Evolutionary conservation across 2,329 filamentous ascomycete genomes (phyloP).

Genomic region (Fusarium subtropicale): DNA sequence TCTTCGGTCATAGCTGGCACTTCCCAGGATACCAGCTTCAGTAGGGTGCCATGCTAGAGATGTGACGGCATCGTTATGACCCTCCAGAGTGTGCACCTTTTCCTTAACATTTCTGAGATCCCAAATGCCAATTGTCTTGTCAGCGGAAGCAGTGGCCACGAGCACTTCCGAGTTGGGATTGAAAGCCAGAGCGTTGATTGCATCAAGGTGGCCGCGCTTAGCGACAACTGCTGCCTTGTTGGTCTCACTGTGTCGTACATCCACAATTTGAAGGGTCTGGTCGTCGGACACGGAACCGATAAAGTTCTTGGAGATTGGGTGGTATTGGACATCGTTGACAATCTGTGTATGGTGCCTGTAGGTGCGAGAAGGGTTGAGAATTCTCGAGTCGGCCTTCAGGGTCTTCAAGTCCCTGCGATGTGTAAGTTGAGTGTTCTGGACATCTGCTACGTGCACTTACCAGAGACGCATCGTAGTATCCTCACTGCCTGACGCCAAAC

Average conservation of each 20-base stretch:
- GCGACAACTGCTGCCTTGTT: conserved; percentile 76
- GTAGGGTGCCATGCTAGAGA: conserved; percentile 95
- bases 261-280: conserved; percentile 90
- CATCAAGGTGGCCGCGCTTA: conserved; percentile 83
- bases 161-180: conserved; percentile 92
- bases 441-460: conserved; percentile 60
- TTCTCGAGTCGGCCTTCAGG: conserved; percentile 75
- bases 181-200: conserved; percentile 96
- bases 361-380: conserved; percentile 75
- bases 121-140: conserved; percentile 96
- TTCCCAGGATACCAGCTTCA: conserved; percentile 88
- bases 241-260: conserved; percentile 77
- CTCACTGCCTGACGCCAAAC: conserved; percentile 89
- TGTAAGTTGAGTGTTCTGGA: conserved; percentile 31
- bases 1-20: conserved; percentile 90
- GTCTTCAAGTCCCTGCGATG: conserved; percentile 78
- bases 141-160: conserved; percentile 91
- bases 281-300: conserved; percentile 97
- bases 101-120: conserved; percentile 91
- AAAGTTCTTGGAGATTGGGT: conserved; percentile 84
- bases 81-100: conserved; percentile 89
- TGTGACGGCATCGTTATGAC: conserved; percentile 89
- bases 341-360: conserved; percentile 91
- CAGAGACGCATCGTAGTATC: conserved; percentile 92
- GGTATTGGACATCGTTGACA: conserved; percentile 97